A percentile compares a stretch with the other conserved stretches of the same genome.
Conservation (phyloP, 1,284 basidiomycete genomes). For the Trichosporon ovoides region DNA sequence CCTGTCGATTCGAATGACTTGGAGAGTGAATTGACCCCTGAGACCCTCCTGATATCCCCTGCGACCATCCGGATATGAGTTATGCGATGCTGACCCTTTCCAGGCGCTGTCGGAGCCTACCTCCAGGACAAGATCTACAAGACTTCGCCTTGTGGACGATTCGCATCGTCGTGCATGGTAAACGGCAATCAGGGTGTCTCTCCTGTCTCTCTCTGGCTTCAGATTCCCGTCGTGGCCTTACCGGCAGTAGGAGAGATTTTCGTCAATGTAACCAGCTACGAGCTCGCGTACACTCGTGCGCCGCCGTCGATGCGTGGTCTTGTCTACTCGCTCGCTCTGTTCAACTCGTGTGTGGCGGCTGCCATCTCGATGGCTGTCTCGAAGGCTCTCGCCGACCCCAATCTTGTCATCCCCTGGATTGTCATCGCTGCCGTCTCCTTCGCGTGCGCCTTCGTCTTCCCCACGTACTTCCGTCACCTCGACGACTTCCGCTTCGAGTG, state of each 20-base stretch:
- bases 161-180: constrained; percentile 40
- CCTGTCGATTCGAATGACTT: no score
- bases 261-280: constrained; percentile 52
- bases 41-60: no score
- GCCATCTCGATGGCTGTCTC: constrained; percentile 46
- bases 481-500: constrained; percentile 31
- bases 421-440: constrained; percentile 43
- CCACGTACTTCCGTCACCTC: constrained; percentile 28
- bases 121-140: constrained; percentile 52
- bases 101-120: constrained; percentile 38
- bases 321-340: constrained; percentile 48
- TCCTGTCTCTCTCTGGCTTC: constrained; percentile 43
- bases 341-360: constrained; percentile 50
- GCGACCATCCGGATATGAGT: no score
- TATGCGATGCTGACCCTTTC: no score
- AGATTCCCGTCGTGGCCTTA: constrained; percentile 49
- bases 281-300: constrained; percentile 51
- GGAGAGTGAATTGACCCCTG: no score
- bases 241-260: constrained; percentile 53
- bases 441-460: constrained; percentile 26
- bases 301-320: constrained; percentile 50
- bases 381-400: constrained; percentile 46
- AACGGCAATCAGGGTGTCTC: constrained; percentile 17
- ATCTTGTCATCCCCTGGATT: constrained; percentile 50
- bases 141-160: constrained; percentile 48